Percentiles rank a stretch among this genome's conserved stretches.
phyloP scores from a whole-genome alignment of 768 basidiomycete species.

The Boletus rubescentipes region DNA sequence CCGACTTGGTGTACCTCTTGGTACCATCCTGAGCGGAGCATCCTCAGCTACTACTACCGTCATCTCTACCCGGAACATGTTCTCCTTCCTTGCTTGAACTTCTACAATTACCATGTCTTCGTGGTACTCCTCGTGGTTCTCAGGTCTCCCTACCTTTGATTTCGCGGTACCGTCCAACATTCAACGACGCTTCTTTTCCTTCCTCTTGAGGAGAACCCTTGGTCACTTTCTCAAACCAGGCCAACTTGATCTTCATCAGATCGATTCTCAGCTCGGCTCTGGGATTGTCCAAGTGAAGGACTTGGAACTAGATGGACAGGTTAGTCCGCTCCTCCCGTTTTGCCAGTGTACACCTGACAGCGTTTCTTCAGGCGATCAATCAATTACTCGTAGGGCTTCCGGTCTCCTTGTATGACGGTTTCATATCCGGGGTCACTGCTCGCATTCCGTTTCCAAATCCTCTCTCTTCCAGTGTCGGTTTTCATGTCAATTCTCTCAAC shows the following conservation, averaged over 20 bases:
- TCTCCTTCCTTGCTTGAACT: constrained; percentile 12
- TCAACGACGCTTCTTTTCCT: constrained; percentile 88
- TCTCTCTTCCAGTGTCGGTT: constrained; percentile 66
- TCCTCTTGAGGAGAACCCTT: constrained; percentile 76
- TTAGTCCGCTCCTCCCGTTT: constrained; percentile 36
- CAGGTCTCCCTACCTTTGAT: constrained; percentile 60
- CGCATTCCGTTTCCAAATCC: constrained; percentile 87
- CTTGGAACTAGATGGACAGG: constrained; percentile 74
- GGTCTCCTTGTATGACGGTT: constrained; percentile 65
- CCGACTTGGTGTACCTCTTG: neutral
- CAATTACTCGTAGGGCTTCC: constrained; percentile 62
- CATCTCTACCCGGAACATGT: constrained; percentile 18
- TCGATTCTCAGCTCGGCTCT: constrained; percentile 91
- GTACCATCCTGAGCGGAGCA: neutral
- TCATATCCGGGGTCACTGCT: constrained; percentile 70
- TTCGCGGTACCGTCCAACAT: constrained; percentile 68
- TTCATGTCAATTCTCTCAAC: constrained; percentile 66
- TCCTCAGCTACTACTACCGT: neutral
- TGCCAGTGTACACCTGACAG: constrained; percentile 14
- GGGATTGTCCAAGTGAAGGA: constrained; percentile 86
- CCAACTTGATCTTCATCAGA: constrained; percentile 81
- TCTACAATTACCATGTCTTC: constrained; percentile 39
- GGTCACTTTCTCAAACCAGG: constrained; percentile 88
- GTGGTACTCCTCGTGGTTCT: constrained; percentile 59
- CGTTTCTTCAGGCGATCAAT: constrained; percentile 69